Conservation (phyloP, 2,329 filamentous ascomycete species). For the Hymenoscyphus occultus region DNA sequence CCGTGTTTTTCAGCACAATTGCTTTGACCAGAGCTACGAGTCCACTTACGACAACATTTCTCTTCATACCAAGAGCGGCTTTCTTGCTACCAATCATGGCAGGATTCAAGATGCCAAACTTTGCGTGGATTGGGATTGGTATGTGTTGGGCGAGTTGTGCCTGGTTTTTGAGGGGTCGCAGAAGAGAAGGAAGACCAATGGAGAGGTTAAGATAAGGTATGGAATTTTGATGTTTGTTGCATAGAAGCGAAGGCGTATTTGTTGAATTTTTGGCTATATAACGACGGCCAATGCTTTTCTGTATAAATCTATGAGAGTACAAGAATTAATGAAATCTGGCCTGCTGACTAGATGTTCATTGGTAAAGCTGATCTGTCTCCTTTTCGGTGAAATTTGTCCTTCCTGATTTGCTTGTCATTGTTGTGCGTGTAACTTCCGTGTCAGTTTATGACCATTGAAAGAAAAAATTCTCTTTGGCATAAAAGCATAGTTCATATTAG, state of each 20-base stretch:
- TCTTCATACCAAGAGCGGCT: conserved; percentile 47
- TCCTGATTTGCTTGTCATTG: no score
- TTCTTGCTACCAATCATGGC: conserved; percentile 48
- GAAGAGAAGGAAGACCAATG: conserved; percentile 38
- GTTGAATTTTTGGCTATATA: conserved; percentile 1
- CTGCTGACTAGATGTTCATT: neutral
- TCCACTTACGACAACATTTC: conserved; percentile 48
- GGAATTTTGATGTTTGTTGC: conserved; percentile 7
- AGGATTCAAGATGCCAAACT: conserved; percentile 46
- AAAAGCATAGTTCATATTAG: no score
- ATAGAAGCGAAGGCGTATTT: conserved; percentile 10
- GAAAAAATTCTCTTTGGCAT: no score
- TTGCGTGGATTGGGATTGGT: conserved; percentile 49
- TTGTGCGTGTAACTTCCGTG: no score
- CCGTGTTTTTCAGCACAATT: conserved; percentile 47
- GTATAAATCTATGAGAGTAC: neutral
- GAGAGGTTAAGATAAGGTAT: conserved; percentile 27
- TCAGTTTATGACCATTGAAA: no score
- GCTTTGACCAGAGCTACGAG: conserved; percentile 48
- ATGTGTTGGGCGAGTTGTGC: conserved; percentile 49
- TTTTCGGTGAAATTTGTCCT: no score
- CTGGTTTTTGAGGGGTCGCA: conserved; percentile 47
- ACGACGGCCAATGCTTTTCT: neutral
- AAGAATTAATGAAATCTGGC: neutral
- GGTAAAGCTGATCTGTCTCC: neutral